Evolutionary conservation across 75 land plant species (phyloP).

Genomic region (Chamaecyparis obtusa): DNA sequence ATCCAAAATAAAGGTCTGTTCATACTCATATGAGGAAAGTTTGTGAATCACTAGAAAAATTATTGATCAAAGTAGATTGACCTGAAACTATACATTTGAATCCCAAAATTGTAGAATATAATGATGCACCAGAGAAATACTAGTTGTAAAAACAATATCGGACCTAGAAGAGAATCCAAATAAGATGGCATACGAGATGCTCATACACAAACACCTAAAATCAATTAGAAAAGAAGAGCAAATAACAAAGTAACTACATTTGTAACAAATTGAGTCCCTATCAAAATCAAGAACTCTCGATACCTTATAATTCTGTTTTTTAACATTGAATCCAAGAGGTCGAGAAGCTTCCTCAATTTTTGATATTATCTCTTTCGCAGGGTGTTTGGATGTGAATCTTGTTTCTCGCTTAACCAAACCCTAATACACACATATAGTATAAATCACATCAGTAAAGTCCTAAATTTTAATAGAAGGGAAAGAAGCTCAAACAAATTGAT

Average conservation of each 20-base stretch:
- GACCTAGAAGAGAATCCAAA: background rate
- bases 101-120: too few species aligned
- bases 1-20: background rate
- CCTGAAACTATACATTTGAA: too few species aligned
- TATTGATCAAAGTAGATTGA: too few species aligned
- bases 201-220: background rate
- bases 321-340: constrained; percentile 64
- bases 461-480: constrained; percentile 6
- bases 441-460: background rate
- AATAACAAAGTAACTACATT: background rate
- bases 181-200: too few species aligned
- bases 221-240: background rate
- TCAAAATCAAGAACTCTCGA: background rate
- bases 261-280: background rate
- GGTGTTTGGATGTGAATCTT: constrained; percentile 43
- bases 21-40: too few species aligned
- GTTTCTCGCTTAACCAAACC: constrained; percentile 54
- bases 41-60: too few species aligned
- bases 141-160: too few species aligned
- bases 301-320: constrained; percentile 62
- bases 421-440: constrained; percentile 15
- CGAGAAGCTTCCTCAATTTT: constrained; percentile 65
- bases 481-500: background rate
- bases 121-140: too few species aligned
- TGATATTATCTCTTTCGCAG: constrained; percentile 54